phyloP scores from a whole-genome alignment of 129 eudicot species.

The Centrapalus pauciflorus region DNA sequence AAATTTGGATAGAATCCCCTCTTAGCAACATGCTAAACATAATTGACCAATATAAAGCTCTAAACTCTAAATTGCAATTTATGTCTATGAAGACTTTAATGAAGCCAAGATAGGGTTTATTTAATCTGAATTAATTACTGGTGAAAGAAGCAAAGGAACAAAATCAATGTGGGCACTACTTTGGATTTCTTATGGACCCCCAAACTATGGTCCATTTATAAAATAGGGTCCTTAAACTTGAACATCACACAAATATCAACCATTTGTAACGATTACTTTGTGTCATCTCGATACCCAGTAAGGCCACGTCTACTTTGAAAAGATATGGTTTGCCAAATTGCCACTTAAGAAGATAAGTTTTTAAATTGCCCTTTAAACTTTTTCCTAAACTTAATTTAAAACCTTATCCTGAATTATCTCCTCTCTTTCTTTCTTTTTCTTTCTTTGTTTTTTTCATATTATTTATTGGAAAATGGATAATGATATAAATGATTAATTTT shows the following conservation, averaged over 20 bases:
- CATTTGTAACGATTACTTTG: slow-evolving; percentile 14
- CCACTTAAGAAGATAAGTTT: slow-evolving; percentile 26
- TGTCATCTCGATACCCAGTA: slow-evolving; percentile 16
- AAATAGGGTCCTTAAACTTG: slow-evolving; percentile 17
- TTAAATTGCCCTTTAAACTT: slow-evolving; percentile 13
- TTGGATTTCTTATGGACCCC: slow-evolving; percentile 22
- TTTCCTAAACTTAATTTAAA: slow-evolving; percentile 10
- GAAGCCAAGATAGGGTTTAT: not conserved
- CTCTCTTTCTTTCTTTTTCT: slow-evolving; percentile 3
- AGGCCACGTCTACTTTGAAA: slow-evolving; percentile 8
- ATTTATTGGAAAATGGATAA: slow-evolving; percentile 7
- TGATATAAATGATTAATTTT: not conserved
- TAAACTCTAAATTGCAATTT: not conserved
- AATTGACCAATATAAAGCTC: slow-evolving; percentile 5
- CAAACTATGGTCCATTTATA: not conserved
- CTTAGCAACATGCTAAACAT: not conserved
- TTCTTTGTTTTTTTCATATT: too few relatives aligned
- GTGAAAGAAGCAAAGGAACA: slow-evolving; percentile 22
- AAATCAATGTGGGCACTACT: slow-evolving; percentile 5
- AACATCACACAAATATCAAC: slow-evolving; percentile 16
- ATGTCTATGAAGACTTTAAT: not conserved
- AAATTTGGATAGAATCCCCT: too few relatives aligned
- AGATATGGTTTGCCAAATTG: slow-evolving; percentile 26
- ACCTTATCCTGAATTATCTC: slow-evolving; percentile 22
- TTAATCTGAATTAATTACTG: slow-evolving; percentile 5